Conservation (phyloP, 345 rosid genomes). For the Noccaea bulbosa region DNA sequence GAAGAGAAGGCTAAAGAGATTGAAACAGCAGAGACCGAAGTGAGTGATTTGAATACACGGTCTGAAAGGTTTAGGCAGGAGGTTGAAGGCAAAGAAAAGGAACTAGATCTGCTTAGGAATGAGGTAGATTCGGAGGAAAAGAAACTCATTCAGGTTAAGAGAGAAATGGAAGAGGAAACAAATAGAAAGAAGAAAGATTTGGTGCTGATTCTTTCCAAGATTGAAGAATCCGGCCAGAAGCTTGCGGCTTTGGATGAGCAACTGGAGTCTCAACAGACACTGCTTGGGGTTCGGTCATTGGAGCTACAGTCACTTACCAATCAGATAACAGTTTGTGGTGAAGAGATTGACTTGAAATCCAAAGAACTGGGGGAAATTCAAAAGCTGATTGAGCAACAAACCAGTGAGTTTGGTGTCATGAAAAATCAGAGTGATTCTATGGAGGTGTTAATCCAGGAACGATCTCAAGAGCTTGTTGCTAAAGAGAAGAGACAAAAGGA, state of each 20-base stretch:
- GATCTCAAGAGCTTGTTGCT: constrained; percentile 10
- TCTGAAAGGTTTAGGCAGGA: constrained; percentile 24
- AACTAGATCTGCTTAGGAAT: constrained; percentile 17
- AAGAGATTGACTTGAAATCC: background rate
- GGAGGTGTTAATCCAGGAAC: background rate
- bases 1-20: constrained; percentile 15
- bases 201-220: constrained; percentile 1
- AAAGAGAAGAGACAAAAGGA: constrained; percentile 19
- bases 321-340: too few relatives aligned
- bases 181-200: background rate
- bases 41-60: background rate
- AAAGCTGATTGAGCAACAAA: constrained; percentile 20
- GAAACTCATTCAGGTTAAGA: constrained; percentile 1
- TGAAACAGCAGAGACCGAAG: constrained; percentile 16
- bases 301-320: too few relatives aligned
- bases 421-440: background rate
- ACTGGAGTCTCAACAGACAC: constrained; percentile 1
- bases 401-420: constrained; percentile 14
- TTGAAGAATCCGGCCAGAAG: constrained; percentile 13
- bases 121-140: constrained; percentile 3
- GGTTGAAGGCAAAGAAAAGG: constrained; percentile 20
- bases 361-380: constrained; percentile 7
- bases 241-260: constrained; percentile 9
- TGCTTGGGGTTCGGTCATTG: background rate
- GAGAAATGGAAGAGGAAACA: constrained; percentile 18